Conservation (phyloP, 257 asterid species). For the Nicotiana sylvestris region DNA sequence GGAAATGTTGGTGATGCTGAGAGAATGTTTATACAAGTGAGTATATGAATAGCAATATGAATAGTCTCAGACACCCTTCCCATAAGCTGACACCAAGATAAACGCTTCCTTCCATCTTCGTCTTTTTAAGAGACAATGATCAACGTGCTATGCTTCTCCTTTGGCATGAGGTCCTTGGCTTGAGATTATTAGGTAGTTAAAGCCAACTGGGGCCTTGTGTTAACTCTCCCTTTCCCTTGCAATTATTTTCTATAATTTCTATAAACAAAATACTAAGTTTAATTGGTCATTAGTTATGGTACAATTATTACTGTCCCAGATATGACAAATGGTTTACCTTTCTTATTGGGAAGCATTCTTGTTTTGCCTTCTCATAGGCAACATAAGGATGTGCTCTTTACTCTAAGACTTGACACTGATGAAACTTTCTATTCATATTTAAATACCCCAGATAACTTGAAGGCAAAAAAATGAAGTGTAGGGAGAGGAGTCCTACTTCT, state of each 20-base stretch:
- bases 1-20: constrained; percentile 89
- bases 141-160: neutral
- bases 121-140: neutral
- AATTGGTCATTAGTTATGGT: neutral
- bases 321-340: neutral
- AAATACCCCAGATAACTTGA: neutral
- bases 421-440: neutral
- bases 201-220: neutral
- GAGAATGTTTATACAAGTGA: constrained; percentile 95
- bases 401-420: neutral
- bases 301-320: neutral
- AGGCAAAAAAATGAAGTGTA: neutral
- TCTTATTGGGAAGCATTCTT: neutral
- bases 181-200: neutral
- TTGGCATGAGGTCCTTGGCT: neutral
- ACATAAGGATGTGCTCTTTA: neutral
- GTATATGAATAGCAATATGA: constrained; percentile 4
- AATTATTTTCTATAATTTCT: neutral
- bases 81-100: neutral
- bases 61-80: neutral
- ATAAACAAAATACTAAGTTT: neutral
- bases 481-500: neutral
- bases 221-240: neutral
- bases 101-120: neutral
- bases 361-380: neutral